Conservation (phyloP, 2,329 filamentous ascomycete genomes). For the Calonectria pauciramosa region DNA sequence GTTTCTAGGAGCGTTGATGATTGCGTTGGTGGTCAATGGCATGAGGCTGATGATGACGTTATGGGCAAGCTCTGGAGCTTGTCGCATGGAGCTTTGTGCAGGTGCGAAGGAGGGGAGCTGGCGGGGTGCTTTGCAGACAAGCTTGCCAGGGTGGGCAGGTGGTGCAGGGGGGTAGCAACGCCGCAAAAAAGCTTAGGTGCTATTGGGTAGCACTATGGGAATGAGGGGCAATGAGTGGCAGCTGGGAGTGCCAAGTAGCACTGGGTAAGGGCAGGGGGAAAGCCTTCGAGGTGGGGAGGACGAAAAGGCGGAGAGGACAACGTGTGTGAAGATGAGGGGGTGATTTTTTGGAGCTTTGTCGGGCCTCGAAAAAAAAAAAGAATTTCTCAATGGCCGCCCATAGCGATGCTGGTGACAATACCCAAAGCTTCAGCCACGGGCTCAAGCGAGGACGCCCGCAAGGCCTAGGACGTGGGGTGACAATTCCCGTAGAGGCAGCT, state of each 20-base stretch:
- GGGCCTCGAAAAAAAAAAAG: constrained; percentile 3
- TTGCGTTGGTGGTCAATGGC: constrained; percentile 5
- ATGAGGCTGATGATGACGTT: constrained; percentile 36
- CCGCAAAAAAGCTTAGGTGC: constrained; percentile 29
- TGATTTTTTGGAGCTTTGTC: constrained; percentile 12
- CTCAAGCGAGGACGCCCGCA: not conserved
- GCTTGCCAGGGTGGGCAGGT: constrained; percentile 34
- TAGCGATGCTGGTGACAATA: not conserved
- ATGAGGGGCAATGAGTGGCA: constrained; percentile 40
- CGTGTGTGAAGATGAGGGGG: constrained; percentile 20
- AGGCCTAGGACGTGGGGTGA: not conserved
- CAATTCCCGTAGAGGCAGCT: constrained; percentile 2
- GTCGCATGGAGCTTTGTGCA: constrained; percentile 19
- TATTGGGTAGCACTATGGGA: constrained; percentile 25
- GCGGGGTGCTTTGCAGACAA: constrained; percentile 33
- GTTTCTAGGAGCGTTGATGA: not conserved
- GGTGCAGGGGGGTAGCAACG: constrained; percentile 29
- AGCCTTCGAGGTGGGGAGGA: constrained; percentile 10
- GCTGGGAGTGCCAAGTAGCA: constrained; percentile 34
- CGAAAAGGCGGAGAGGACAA: constrained; percentile 28
- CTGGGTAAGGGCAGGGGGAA: constrained; percentile 26
- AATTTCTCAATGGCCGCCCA: constrained; percentile 1
- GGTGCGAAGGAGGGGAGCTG: constrained; percentile 16
- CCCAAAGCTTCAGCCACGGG: not conserved
- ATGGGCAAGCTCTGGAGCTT: constrained; percentile 32